These are phyloP conservation scores for Pseudoturritis turrita DNA, from an alignment of 345 rosid genomes.

Conservation along the genomic window DNA sequence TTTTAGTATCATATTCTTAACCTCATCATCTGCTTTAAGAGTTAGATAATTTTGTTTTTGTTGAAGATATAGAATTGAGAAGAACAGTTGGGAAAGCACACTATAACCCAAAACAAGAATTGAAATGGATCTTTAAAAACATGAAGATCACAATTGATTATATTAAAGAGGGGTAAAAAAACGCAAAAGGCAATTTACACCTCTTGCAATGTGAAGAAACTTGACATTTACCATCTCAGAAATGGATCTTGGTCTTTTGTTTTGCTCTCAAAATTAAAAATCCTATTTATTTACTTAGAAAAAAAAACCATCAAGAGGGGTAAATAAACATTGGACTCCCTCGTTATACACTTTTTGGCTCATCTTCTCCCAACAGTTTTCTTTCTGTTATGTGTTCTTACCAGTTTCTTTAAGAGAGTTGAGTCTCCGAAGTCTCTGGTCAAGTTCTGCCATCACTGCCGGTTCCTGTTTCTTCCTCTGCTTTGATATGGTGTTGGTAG, in stretches of 20 bases:
- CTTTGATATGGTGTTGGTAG: conserved; percentile 90
- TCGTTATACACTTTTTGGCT: conserved; percentile 16
- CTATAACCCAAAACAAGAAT: background rate
- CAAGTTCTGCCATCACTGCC: conserved; percentile 97
- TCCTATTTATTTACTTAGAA: conserved; percentile 28
- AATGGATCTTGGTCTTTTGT: conserved; percentile 24
- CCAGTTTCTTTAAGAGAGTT: conserved; percentile 60
- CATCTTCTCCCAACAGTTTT: conserved; percentile 3
- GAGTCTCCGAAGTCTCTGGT: conserved; percentile 79
- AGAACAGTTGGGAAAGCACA: background rate
- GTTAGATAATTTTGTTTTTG: background rate
- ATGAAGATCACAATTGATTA: conserved; percentile 28
- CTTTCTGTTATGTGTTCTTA: conserved; percentile 5
- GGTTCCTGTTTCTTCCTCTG: conserved; percentile 97
- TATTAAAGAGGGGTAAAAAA: conserved; percentile 2
- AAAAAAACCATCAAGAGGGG: conserved; percentile 17
- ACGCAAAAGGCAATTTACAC: conserved; percentile 10
- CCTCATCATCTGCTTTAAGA: background rate
- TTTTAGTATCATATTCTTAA: background rate
- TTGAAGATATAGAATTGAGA: background rate
- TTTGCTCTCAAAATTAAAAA: conserved; percentile 20
- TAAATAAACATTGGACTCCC: conserved; percentile 20
- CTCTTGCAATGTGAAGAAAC: conserved; percentile 23
- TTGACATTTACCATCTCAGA: conserved; percentile 30
- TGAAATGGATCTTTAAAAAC: background rate